Base-by-base conservation (phyloP, 768 basidiomycete genomes). In the Dictyophora rubrovolvata region DNA sequence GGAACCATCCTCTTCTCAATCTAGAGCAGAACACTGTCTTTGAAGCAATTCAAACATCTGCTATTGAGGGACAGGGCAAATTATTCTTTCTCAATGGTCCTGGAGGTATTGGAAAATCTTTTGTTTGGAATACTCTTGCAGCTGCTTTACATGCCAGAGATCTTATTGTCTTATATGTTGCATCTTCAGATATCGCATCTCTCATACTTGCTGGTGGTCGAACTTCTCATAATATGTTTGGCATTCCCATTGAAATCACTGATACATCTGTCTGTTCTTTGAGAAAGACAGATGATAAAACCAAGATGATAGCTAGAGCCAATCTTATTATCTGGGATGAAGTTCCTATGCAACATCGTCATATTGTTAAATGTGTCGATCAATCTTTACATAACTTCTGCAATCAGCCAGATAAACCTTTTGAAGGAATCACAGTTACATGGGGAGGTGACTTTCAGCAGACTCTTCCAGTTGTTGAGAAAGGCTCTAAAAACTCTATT, bases 391-490 rank as follows among this genome's bases (percentile, higher is more conserved):
- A 11, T 3, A 11, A 51, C 33, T 22, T 51, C 14, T 51, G 21
- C 9, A 16, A 51, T 51, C 12, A 51, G 20, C 50, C 50, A 3
- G 35, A 70, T 17, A 23, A 21, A 1, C 68, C 68, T 4, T 81
- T 77, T 73, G 77, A 74, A 48, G 76, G 74, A 14, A 64, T 78
- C 8, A 73, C 73, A 28, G 63, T 77, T 0, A 54, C 81, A 1
- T 77, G 79, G 70, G 76, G 76, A 53, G 80, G 78, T 1, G 78
- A 82, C 62, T 80, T 75, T 53, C 69, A 69, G 5, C 79, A 80
- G 61, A 78, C 65, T 0, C 69, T 80, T 0, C 78, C 77, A 48
- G 74, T 80, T 0, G 66, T 80, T 8, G 63, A 55, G 0, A 63
- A 69, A 61, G 77, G 76, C 0, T 65, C 68, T 4, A 55, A 71